These are phyloP conservation scores for Hanseniaspora osmophila DNA, from an alignment of 805 yeast genomes.

Conservation along the genomic window DNA sequence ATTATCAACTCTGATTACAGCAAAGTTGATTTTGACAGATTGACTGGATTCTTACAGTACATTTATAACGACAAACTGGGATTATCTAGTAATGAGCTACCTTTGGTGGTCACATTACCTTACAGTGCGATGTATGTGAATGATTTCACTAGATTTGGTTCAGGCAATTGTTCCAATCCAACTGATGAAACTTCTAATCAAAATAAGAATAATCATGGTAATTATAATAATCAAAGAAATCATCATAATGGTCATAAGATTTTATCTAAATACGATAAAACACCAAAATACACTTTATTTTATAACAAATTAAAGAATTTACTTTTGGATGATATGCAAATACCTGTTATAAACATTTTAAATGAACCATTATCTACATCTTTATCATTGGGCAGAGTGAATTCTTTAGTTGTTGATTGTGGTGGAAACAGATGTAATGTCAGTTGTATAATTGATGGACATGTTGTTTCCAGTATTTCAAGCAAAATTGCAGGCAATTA, in stretches of 20 bases:
- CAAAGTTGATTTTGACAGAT: slow-evolving; percentile 28
- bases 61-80: slow-evolving; percentile 39
- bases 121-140: slow-evolving; percentile 23
- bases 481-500: slow-evolving; percentile 79
- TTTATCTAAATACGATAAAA: too few species aligned
- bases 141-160: too few species aligned
- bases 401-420: slow-evolving; percentile 68
- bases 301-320: slow-evolving; percentile 56
- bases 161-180: too few species aligned
- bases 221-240: not conserved
- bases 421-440: slow-evolving; percentile 60
- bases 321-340: slow-evolving; percentile 60
- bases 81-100: slow-evolving; percentile 44
- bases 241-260: not conserved
- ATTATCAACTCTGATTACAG: slow-evolving; percentile 34
- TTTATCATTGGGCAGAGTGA: slow-evolving; percentile 63
- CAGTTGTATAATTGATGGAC: slow-evolving; percentile 68
- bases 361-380: slow-evolving; percentile 67
- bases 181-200: too few species aligned
- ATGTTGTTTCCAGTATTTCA: slow-evolving; percentile 43
- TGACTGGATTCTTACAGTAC: slow-evolving; percentile 53
- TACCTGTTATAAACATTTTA: slow-evolving; percentile 64
- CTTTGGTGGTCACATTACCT: slow-evolving; percentile 36
- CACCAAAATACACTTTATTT: not conserved
- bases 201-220: too few species aligned